Percentiles rank a stretch among this genome's conserved stretches.
These are phyloP conservation scores for Lactarius tabidus DNA, from an alignment of 768 basidiomycete species.

Conservation along the genomic window DNA sequence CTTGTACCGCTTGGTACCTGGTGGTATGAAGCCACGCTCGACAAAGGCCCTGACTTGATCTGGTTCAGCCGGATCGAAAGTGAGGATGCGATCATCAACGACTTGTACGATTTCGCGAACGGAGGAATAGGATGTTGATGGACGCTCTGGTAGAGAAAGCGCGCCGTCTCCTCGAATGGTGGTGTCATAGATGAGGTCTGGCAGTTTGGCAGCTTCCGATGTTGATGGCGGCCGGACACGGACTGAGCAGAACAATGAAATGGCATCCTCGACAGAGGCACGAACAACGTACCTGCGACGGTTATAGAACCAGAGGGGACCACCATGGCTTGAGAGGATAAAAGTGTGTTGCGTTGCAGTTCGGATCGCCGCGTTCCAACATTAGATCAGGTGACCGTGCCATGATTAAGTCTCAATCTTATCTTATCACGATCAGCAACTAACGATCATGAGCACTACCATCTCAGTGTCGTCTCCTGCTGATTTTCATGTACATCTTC, in stretches of 20 bases:
- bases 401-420: slow-evolving; percentile 3
- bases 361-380: slow-evolving; percentile 19
- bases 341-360: not conserved
- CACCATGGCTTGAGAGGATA: slow-evolving; percentile 40
- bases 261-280: not conserved
- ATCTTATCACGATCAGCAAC: slow-evolving; percentile 17
- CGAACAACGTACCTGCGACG: slow-evolving; percentile 60
- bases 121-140: slow-evolving; percentile 48
- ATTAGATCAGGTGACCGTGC: slow-evolving; percentile 20
- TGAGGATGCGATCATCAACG: slow-evolving; percentile 90
- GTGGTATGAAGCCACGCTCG: slow-evolving; percentile 80
- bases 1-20: slow-evolving; percentile 91
- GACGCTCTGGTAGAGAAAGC: slow-evolving; percentile 60
- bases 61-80: slow-evolving; percentile 93
- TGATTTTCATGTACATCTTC: slow-evolving; percentile 96
- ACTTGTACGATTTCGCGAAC: slow-evolving; percentile 81
- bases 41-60: slow-evolving; percentile 76
- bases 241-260: slow-evolving; percentile 45
- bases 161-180: slow-evolving; percentile 81
- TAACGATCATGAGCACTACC: slow-evolving; percentile 33
- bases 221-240: slow-evolving; percentile 85
- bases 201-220: slow-evolving; percentile 82
- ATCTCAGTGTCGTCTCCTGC: slow-evolving; percentile 62
- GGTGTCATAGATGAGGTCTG: slow-evolving; percentile 66
- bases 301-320: slow-evolving; percentile 85